Base-by-base conservation (phyloP, 805 yeast species). In the Wilhelminamyces savonicus region DNA sequence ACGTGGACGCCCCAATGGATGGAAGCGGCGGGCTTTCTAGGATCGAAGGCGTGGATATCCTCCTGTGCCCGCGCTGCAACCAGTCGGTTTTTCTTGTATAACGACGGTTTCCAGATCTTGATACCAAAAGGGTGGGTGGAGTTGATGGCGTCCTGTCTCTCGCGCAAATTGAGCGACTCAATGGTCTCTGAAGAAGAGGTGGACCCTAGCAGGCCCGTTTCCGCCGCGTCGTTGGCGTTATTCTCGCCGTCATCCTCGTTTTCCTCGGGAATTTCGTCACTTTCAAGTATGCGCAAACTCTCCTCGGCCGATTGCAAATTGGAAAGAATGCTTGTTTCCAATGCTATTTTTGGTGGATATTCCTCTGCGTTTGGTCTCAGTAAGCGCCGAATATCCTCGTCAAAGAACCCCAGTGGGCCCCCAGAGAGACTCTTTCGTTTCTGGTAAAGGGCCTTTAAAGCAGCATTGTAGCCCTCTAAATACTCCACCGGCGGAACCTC, bases 101-200 rank as follows among this genome's bases (percentile, higher is more conserved):
- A 64, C 2, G 97, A 96, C 1, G 98, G 98, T 50, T 92, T 92
- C 98, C 98, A 92, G 46, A 92, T 85, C 54, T 95, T 81, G 26
- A 92, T 90, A 69, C 98, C 98, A 48, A 92, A 92, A 1, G 98
- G 98, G 63, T 92, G 98, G 4, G 97, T 87, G 30, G 83, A 78
- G 51, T 92, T 92, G 51, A 92, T 92, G 11, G 98, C 98, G 44
- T 84, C 88, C 56, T 92, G 98, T 41, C 97, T 77, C 43, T 88
- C 95, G 36, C 92, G 69, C 31, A 90, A 67, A 4, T 95, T 92
- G 51, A 83, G 80, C 4, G 95, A 82, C 54, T 90, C 97, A 16
- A 74, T 51, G 0, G 94, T 76, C 1, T 71, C 72, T 11, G 52
- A 36, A 1, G 67, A 54, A 1, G 54, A 37, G 1, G 54, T 30